Evolutionary conservation across 2,329 filamentous ascomycete species (phyloP).

Genomic region (Sarocladiaceae sp.): DNA sequence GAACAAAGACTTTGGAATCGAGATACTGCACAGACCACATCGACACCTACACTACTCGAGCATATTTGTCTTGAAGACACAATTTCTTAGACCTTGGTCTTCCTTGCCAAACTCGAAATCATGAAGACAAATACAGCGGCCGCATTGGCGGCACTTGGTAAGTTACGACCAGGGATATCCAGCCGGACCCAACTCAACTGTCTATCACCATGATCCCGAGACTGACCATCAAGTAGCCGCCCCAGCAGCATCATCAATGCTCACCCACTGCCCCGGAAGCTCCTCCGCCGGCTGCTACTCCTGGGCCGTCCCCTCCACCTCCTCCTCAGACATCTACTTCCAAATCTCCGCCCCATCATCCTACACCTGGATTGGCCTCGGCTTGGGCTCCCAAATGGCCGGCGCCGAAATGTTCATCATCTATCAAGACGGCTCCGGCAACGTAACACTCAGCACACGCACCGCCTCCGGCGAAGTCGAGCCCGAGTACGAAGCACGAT

Average conservation of each 20-base stretch:
- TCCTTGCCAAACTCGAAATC: not conserved
- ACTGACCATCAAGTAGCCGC: not conserved
- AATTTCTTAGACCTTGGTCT: not conserved
- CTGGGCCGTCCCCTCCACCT: slow-evolving; percentile 50
- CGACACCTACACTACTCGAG: too few relatives aligned
- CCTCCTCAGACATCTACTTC: slow-evolving; percentile 53
- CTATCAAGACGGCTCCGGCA: slow-evolving; percentile 53
- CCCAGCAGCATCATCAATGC: slow-evolving; percentile 20
- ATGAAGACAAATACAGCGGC: slow-evolving; percentile 4
- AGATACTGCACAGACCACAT: not conserved
- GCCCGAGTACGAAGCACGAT: slow-evolving; percentile 41
- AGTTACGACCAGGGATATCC: not conserved
- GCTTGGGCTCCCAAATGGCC: slow-evolving; percentile 50
- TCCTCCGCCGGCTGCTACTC: slow-evolving; percentile 45
- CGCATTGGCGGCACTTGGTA: slow-evolving; percentile 2
- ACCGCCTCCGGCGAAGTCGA: slow-evolving; percentile 39
- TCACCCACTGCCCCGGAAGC: slow-evolving; percentile 35
- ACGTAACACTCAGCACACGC: slow-evolving; percentile 59
- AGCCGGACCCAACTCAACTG: too few relatives aligned
- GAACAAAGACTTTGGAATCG: not conserved
- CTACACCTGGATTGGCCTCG: slow-evolving; percentile 55
- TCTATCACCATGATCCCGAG: too few relatives aligned
- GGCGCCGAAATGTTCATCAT: slow-evolving; percentile 59
- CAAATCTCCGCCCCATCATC: slow-evolving; percentile 52
- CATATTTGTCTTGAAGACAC: too few relatives aligned